phyloP scores from a whole-genome alignment of 306 rosid species.

The Pachyrhizus erosus region DNA sequence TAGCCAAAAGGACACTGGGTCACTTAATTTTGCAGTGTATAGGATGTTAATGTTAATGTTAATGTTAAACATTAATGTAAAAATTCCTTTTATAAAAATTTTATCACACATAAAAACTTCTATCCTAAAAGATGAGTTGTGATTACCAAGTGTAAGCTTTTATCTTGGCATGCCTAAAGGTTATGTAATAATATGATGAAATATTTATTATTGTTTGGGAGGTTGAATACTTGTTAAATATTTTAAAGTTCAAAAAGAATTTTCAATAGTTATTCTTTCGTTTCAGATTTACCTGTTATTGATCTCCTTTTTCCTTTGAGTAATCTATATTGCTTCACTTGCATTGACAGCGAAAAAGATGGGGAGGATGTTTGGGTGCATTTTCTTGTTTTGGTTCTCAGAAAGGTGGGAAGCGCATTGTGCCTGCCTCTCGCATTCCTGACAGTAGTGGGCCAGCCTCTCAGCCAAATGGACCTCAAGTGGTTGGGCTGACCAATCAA shows the following conservation, averaged over 20 bases:
- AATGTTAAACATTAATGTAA: too few species aligned
- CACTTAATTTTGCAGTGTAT: not conserved
- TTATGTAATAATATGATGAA: not conserved
- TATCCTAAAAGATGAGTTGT: not conserved
- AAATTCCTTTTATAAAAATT: too few species aligned
- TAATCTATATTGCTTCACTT: slow-evolving; percentile 38
- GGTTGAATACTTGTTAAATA: slow-evolving; percentile 17
- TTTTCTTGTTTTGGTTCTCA: slow-evolving; percentile 86
- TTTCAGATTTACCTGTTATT: slow-evolving; percentile 36
- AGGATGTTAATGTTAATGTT: too few species aligned
- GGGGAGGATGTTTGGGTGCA: slow-evolving; percentile 98
- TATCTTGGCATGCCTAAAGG: slow-evolving; percentile 2
- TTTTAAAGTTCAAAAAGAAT: not conserved
- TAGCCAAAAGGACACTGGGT: not conserved
- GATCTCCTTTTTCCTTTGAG: slow-evolving; percentile 29
- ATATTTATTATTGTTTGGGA: slow-evolving; percentile 9
- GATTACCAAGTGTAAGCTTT: slow-evolving; percentile 14
- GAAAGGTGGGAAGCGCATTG: slow-evolving; percentile 96
- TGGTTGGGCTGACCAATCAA: slow-evolving; percentile 73
- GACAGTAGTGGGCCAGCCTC: slow-evolving; percentile 72
- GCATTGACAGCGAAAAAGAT: slow-evolving; percentile 87
- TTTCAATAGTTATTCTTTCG: slow-evolving; percentile 22
- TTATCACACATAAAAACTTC: not conserved
- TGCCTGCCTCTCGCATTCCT: slow-evolving; percentile 85
- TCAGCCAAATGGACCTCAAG: slow-evolving; percentile 88